A percentile compares a stretch with the other conserved stretches of the same genome.
These are phyloP conservation scores for Hygrophorus russula DNA, from an alignment of 768 basidiomycete species.

Conservation along the genomic window DNA sequence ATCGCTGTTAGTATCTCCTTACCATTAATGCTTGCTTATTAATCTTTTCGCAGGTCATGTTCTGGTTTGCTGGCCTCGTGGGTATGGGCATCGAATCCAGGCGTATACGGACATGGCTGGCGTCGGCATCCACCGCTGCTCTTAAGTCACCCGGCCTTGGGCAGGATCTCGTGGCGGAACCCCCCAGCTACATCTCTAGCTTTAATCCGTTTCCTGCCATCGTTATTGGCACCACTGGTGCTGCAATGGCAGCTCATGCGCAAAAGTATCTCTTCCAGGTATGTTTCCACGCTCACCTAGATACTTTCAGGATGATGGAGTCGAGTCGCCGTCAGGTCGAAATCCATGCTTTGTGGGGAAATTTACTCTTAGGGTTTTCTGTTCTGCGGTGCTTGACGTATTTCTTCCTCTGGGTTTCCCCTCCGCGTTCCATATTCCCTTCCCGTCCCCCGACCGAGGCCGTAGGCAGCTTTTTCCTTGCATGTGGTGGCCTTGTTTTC, in stretches of 20 bases:
- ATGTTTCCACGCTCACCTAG: constrained; percentile 4
- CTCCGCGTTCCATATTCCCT: constrained; percentile 75
- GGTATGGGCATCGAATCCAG: constrained; percentile 86
- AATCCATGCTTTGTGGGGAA: constrained; percentile 88
- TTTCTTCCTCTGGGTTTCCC: constrained; percentile 86
- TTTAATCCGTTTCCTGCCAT: constrained; percentile 93
- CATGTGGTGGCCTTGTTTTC: constrained; percentile 83
- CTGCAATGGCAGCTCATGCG: constrained; percentile 87
- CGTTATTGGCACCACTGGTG: constrained; percentile 87
- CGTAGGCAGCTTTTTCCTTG: constrained; percentile 75
- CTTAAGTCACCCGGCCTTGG: constrained; percentile 15
- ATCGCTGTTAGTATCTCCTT: constrained; percentile 55
- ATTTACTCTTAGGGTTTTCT: constrained; percentile 68
- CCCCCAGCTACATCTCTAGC: constrained; percentile 60
- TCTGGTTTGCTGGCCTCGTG: constrained; percentile 85
- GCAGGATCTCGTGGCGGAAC: constrained; percentile 45
- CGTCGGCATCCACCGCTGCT: constrained; percentile 36
- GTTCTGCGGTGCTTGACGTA: constrained; percentile 82
- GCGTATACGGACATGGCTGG: constrained; percentile 61
- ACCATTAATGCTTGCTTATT: constrained; percentile 1
- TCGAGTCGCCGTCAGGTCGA: constrained; percentile 42
- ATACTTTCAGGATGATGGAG: constrained; percentile 2
- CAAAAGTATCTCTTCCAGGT: constrained; percentile 89
- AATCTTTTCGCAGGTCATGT: constrained; percentile 57
- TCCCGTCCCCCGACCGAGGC: constrained; percentile 92